Evolutionary conservation across 495 filamentous ascomycete species (phyloP).

Genomic region (Annulohypoxylon maeteangense): DNA sequence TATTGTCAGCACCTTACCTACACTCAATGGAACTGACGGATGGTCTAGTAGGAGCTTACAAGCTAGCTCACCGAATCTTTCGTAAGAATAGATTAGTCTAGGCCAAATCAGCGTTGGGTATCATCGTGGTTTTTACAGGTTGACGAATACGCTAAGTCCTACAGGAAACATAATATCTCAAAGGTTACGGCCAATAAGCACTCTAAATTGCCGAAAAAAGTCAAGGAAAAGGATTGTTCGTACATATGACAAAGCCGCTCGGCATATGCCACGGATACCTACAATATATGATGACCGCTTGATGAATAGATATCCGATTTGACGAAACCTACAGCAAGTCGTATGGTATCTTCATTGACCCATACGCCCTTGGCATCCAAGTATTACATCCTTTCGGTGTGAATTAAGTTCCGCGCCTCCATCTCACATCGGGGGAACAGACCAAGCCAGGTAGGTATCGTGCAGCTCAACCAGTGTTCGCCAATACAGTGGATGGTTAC

Average conservation of each 20-base stretch:
- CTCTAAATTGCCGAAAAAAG: background rate
- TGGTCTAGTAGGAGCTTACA: background rate
- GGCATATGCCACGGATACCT: conserved; percentile 10
- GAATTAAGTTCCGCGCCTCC: conserved; percentile 9
- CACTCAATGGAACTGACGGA: conserved; percentile 13
- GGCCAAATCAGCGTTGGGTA: conserved; percentile 14
- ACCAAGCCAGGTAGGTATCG: conserved; percentile 12
- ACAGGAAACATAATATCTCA: background rate
- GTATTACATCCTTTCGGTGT: conserved; percentile 4
- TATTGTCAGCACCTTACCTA: conserved; percentile 3
- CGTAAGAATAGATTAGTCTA: conserved; percentile 17
- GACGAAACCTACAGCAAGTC: background rate
- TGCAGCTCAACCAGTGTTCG: background rate
- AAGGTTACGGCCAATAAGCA: conserved; percentile 10
- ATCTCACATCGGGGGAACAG: conserved; percentile 20
- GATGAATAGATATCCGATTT: conserved; percentile 20
- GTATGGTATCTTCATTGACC: background rate
- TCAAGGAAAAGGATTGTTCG: background rate
- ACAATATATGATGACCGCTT: background rate
- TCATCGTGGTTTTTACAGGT: conserved; percentile 6
- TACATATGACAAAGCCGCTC: conserved; percentile 8
- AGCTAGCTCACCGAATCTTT: conserved; percentile 16
- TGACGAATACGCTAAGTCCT: conserved; percentile 7
- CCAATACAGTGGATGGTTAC: background rate
- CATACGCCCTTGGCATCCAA: background rate